Conservation (phyloP, 2,329 filamentous ascomycete genomes). For the Ophiosphaerella narmari region DNA sequence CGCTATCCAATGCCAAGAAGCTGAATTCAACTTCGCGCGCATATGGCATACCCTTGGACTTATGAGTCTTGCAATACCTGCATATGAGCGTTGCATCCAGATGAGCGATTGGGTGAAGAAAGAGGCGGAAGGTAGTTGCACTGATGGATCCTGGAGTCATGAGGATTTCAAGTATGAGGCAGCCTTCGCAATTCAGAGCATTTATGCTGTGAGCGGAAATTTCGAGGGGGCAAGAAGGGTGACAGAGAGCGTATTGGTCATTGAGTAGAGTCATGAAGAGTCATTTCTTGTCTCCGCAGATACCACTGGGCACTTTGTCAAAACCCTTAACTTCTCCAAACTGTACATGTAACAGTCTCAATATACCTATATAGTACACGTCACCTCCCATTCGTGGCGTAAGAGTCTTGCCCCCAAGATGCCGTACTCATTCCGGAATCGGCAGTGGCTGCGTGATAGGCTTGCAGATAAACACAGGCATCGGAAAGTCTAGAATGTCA, state of each 20-base stretch:
- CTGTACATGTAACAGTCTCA: too few species aligned
- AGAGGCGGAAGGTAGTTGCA: constrained; percentile 20
- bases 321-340: too few species aligned
- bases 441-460: too few species aligned
- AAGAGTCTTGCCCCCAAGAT: not conserved
- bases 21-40: constrained; percentile 78
- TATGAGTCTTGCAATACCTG: constrained; percentile 71
- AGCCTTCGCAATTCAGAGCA: constrained; percentile 73
- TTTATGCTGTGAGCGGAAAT: constrained; percentile 70
- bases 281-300: too few species aligned
- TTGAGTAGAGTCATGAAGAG: constrained; percentile 31
- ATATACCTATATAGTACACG: too few species aligned
- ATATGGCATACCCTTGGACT: constrained; percentile 78
- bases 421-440: too few species aligned
- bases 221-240: constrained; percentile 62
- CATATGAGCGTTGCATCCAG: constrained; percentile 66
- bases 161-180: constrained; percentile 72
- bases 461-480: too few species aligned
- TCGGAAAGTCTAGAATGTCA: too few species aligned
- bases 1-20: constrained; percentile 67
- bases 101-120: constrained; percentile 52
- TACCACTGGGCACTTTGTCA: too few species aligned
- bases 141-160: constrained; percentile 42
- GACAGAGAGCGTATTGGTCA: constrained; percentile 61
- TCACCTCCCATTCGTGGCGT: not conserved